These are phyloP conservation scores for Podaxis sp. DNA, from an alignment of 768 basidiomycete genomes.

Conservation along the genomic window DNA sequence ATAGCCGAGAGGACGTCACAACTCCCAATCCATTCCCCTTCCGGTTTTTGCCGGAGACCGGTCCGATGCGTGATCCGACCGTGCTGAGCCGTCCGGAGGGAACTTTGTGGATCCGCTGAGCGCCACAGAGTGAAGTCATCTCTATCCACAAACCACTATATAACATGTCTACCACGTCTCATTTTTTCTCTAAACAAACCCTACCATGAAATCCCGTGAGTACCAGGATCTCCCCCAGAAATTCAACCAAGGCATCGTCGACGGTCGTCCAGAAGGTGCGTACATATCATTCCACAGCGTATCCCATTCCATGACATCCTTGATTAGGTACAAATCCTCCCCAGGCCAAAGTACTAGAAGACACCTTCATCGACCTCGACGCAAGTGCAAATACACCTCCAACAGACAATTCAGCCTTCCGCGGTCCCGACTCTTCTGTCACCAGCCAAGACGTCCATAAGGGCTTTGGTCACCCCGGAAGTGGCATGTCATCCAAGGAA, in stretches of 20 bases:
- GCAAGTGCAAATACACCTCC: not conserved
- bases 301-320: not conserved
- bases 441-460: slow-evolving; percentile 15
- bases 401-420: not conserved
- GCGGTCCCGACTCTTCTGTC: slow-evolving; percentile 8
- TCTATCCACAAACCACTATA: not conserved
- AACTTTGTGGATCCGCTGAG: not conserved
- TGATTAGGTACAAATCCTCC: slow-evolving; percentile 5
- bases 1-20: not conserved
- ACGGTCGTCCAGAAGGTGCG: slow-evolving; percentile 14
- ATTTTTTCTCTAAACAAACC: not conserved
- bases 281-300: not conserved
- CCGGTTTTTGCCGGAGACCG: slow-evolving; percentile 23
- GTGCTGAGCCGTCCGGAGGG: not conserved
- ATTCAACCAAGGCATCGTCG: slow-evolving; percentile 15
- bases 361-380: slow-evolving; percentile 10
- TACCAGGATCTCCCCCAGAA: not conserved
- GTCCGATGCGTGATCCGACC: slow-evolving; percentile 7
- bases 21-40: not conserved
- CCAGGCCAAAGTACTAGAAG: not conserved
- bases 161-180: not conserved
- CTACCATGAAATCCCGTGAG: slow-evolving; percentile 8
- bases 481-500: slow-evolving; percentile 13
- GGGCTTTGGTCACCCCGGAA: slow-evolving; percentile 13
- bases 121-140: not conserved